Base-by-base conservation (phyloP, 164 flowering plant species). In the Dillenia turbinata region DNA sequence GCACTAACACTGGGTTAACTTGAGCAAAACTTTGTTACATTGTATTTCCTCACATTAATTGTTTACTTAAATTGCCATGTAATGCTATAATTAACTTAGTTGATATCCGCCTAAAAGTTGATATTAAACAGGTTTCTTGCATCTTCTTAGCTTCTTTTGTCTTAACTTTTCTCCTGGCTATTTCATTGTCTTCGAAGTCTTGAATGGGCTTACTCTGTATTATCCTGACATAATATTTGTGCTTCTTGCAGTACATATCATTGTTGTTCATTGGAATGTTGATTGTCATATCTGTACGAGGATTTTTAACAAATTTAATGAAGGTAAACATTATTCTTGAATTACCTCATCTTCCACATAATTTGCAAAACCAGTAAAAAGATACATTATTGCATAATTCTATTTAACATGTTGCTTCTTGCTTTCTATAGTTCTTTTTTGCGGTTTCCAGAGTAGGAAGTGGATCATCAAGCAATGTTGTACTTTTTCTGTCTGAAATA, bases 371-470 rank as follows among this genome's bases (percentile, higher is more conserved):
- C 40, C 40, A 33, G 40, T 33, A 33, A 33, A 33, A 33, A 4
- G 40, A 33, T 33, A 33, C 40, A 3, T 26, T 26, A 26, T 2
- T 49, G 16, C 47, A 53, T 49, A n/a, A 13, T 56, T 52, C 46
- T 14, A n/a, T 40, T 52, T 59, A 19, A 64, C 49, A 54, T 59
- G 15, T 3, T n/a, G 15, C 53, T 59, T 68, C 63, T 67, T 59
- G 61, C 44, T 62, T 43, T 53, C 45, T 84, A 74, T 88, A 94
- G 98, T 94, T 94, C 75, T 90, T 94, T 79, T 94, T 94, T 80
- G 98, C 98, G 17, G 92, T 91, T 67, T 90, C 98, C 19, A 75
- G 96, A 81, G 97, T 90, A 65, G 98, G 98, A 13, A 87, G 96
- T 75, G 98, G 96, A 73, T 90, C 98, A 50, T 86, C 97, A 19